Base-by-base conservation (phyloP, 176 grass and related monocot genomes). In the Saccharum spontaneum region DNA sequence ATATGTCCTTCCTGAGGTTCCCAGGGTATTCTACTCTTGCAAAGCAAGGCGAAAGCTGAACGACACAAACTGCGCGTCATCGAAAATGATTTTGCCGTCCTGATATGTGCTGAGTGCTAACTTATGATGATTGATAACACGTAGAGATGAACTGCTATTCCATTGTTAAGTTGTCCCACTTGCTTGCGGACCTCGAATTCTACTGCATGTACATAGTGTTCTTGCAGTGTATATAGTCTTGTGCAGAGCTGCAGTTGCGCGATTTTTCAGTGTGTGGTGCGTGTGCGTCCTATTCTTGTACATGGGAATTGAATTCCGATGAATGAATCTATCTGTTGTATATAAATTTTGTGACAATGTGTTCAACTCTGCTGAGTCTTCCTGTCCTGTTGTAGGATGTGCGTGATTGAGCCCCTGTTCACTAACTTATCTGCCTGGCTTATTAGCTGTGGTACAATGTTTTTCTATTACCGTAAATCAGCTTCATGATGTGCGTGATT, bases 1-100 rank as follows among this genome's bases (percentile, higher is more conserved):
- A 28, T 84, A 81, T 87, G 70, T 84, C 81, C 81, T 87, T 91
- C 89, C 77, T 60, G 89, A 87, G 89, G 89, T 87, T 87, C 49
- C 41, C 76, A 81, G 24, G 61, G 24, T 77, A 87, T 80, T 80
- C 11, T 78, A 80, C 69, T 87, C 69, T 87, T 90, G 85, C 76
- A 45, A 77, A 80, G 50, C 85, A 91, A 87, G 77, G 70, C 52
- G 73, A 72, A 72, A 76, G 81, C 85, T 91, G 89, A 91, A 77
- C 49, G 81, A 84, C 33, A 81, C 31, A 67, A 87, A 31, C 46
- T 52, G 85, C 22, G 62, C 7, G 31, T 44, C 85, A 74, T 75
- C 31, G 61, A 90, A 74, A 78, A 52, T 6, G 44, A 79, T 69
- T 52, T 75, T 87, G 83, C 62, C 17, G 38, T 46, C 59, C 40